phyloP scores from a whole-genome alignment of 164 flowering plant genomes.

The Tinospora cordifolia region DNA sequence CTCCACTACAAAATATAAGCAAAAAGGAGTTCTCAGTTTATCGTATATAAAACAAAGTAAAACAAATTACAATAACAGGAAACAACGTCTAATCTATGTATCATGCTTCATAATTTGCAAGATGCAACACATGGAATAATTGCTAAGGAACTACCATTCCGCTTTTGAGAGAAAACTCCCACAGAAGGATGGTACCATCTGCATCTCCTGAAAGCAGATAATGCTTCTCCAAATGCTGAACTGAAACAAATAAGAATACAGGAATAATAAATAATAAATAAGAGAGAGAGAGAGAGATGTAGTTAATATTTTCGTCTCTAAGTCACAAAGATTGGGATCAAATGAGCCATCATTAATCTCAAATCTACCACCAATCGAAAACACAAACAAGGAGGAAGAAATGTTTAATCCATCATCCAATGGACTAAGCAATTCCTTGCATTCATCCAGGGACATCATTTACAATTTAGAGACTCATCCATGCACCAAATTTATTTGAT shows the following conservation, averaged over 20 bases:
- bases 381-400: background rate
- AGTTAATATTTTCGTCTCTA: background rate
- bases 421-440: background rate
- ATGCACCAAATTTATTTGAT: background rate
- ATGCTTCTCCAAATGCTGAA: conserved; percentile 46
- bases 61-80: background rate
- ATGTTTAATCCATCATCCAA: background rate
- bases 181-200: conserved; percentile 61
- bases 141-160: conserved; percentile 37
- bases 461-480: background rate
- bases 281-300: background rate
- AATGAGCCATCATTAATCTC: background rate
- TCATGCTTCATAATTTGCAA: too few species aligned
- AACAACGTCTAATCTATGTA: background rate
- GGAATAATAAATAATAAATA: too few species aligned
- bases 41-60: background rate
- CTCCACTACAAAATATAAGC: conserved; percentile 56
- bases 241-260: conserved; percentile 34
- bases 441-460: background rate
- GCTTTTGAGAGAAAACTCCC: conserved; percentile 61
- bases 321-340: background rate
- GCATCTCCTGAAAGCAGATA: conserved; percentile 87
- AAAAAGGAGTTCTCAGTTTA: background rate
- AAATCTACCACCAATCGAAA: background rate
- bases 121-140: background rate